phyloP scores from a whole-genome alignment of 495 filamentous ascomycete species.

The Rostrohypoxylon terebratum region DNA sequence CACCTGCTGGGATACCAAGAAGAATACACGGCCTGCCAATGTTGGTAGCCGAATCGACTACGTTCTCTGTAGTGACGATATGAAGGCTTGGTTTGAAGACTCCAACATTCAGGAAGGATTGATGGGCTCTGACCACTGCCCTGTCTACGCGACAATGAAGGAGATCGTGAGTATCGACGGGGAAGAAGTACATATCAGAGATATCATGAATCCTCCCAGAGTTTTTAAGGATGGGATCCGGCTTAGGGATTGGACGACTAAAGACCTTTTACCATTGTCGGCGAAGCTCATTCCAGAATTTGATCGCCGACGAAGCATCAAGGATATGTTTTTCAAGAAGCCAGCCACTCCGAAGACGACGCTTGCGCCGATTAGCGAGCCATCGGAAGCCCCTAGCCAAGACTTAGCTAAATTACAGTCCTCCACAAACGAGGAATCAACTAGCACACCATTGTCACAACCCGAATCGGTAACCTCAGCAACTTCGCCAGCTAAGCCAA shows the following conservation, averaged over 20 bases:
- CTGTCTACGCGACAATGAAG: slow-evolving; percentile 84
- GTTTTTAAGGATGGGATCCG: slow-evolving; percentile 79
- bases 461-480: slow-evolving; percentile 27
- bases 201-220: slow-evolving; percentile 83
- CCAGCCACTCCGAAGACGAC: slow-evolving; percentile 34
- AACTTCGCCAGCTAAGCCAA: slow-evolving; percentile 41
- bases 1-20: slow-evolving; percentile 91
- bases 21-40: slow-evolving; percentile 90
- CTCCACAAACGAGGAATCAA: not conserved
- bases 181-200: slow-evolving; percentile 66
- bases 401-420: not conserved
- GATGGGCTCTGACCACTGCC: slow-evolving; percentile 96
- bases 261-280: slow-evolving; percentile 77
- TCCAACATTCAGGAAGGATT: slow-evolving; percentile 97
- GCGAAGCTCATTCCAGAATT: slow-evolving; percentile 90
- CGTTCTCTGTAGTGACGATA: slow-evolving; percentile 81
- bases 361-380: slow-evolving; percentile 29
- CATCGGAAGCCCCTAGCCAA: slow-evolving; percentile 22
- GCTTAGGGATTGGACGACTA: slow-evolving; percentile 72
- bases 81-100: slow-evolving; percentile 85
- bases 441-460: slow-evolving; percentile 22
- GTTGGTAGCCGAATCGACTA: slow-evolving; percentile 94
- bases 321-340: slow-evolving; percentile 87
- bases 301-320: slow-evolving; percentile 83
- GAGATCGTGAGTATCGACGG: slow-evolving; percentile 67